Percentiles rank a stretch among this genome's conserved stretches.
Conservation (phyloP, 1,139 yeast genomes). For the Lodderomyces elongisporus region DNA sequence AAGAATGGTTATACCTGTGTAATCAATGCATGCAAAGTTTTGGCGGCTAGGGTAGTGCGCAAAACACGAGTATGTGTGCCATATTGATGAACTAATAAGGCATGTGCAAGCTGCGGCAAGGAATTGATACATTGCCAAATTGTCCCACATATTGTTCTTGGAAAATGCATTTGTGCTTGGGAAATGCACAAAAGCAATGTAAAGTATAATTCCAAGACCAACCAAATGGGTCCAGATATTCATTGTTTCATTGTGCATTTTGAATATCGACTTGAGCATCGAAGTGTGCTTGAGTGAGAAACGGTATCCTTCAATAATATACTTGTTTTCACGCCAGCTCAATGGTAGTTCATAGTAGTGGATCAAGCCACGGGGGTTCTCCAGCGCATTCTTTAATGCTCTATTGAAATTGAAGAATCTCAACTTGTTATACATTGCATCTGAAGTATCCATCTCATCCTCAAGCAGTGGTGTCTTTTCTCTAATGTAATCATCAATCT, state of each 20-base stretch:
- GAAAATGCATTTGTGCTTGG: slow-evolving; percentile 49
- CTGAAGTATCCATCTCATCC: slow-evolving; percentile 10
- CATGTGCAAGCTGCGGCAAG: slow-evolving; percentile 73
- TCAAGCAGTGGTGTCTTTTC: slow-evolving; percentile 30
- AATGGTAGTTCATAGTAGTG: slow-evolving; percentile 87
- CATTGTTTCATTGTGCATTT: slow-evolving; percentile 70
- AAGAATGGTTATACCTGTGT: slow-evolving; percentile 86
- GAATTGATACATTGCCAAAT: slow-evolving; percentile 56
- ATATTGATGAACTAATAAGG: slow-evolving; percentile 67
- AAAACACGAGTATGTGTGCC: slow-evolving; percentile 91
- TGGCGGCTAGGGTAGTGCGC: slow-evolving; percentile 60
- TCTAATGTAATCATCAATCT: slow-evolving; percentile 45
- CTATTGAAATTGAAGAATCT: slow-evolving; percentile 49
- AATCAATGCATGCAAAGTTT: slow-evolving; percentile 88
- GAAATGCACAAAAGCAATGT: slow-evolving; percentile 54
- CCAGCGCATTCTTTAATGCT: slow-evolving; percentile 53
- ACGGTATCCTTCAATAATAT: slow-evolving; percentile 77
- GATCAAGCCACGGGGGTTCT: slow-evolving; percentile 37
- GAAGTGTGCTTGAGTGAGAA: slow-evolving; percentile 63
- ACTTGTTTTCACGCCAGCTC: slow-evolving; percentile 91
- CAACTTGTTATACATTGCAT: not conserved
- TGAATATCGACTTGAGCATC: slow-evolving; percentile 54
- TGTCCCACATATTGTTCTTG: slow-evolving; percentile 42
- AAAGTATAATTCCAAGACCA: slow-evolving; percentile 59
- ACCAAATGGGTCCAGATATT: slow-evolving; percentile 90